phyloP scores from a whole-genome alignment of 2,329 filamentous ascomycete genomes.

The Verticillium nubilum region DNA sequence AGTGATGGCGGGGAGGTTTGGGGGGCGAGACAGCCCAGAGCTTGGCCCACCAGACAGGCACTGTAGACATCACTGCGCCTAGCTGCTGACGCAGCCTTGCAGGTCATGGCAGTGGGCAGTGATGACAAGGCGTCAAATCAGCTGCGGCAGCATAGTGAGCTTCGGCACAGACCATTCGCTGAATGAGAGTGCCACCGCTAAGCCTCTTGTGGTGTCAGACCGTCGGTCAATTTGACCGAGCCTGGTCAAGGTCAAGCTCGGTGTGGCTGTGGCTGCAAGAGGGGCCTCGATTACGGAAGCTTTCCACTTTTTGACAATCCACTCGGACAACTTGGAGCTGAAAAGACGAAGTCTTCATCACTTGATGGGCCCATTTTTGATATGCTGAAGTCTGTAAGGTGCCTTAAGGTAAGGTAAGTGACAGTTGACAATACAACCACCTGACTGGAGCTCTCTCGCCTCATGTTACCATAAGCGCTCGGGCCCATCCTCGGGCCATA shows the following conservation, averaged over 20 bases:
- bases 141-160: background rate
- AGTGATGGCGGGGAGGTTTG: background rate
- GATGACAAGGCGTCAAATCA: conserved; percentile 1
- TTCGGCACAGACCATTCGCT: conserved; percentile 1
- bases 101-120: background rate
- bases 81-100: conserved; percentile 3
- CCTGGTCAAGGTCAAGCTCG: background rate
- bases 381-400: no score
- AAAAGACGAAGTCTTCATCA: no score
- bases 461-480: no score
- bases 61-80: background rate
- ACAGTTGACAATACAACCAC: no score
- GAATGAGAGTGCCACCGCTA: background rate
- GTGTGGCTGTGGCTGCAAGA: no score
- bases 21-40: background rate
- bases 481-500: no score
- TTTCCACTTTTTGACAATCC: no score
- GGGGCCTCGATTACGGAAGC: no score
- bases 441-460: no score
- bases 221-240: background rate
- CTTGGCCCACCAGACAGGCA: background rate
- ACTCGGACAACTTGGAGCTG: no score
- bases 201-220: background rate
- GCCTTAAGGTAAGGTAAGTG: no score
- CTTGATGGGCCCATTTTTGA: no score